A percentile compares a stretch with the other conserved stretches of the same genome.
Evolutionary conservation across 2,329 filamentous ascomycete genomes (phyloP).

Genomic region (Exserohilum turcica): DNA sequence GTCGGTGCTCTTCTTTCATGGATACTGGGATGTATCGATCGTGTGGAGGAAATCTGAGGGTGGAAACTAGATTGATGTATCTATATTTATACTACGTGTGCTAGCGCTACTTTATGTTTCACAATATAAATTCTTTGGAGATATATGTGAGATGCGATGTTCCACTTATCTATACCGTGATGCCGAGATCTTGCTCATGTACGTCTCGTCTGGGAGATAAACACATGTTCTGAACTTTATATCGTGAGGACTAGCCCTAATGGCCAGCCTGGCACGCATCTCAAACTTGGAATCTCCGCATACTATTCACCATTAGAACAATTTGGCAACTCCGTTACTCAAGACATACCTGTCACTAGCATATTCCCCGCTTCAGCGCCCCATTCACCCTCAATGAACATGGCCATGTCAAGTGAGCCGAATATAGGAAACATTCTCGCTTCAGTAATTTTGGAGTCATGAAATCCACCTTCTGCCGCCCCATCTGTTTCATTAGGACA

Average conservation of each 20-base stretch:
- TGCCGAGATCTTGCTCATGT: not conserved
- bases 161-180: not conserved
- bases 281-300: constrained; percentile 5
- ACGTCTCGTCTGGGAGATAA: not conserved
- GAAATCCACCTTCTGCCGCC: no score
- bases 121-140: not conserved
- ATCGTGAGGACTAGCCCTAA: not conserved
- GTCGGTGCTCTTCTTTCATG: not conserved
- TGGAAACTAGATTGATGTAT: not conserved
- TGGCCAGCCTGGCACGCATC: not conserved
- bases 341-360: constrained; percentile 9
- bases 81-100: not conserved
- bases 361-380: constrained; percentile 11
- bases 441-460: no score
- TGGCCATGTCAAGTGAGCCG: constrained; percentile 7
- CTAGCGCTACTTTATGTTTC: no score
- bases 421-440: not conserved
- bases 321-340: no score
- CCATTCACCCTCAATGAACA: constrained; percentile 6
- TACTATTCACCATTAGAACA: constrained; percentile 3
- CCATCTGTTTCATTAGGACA: not conserved
- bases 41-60: not conserved
- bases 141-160: not conserved
- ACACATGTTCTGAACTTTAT: not conserved
- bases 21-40: not conserved